A percentile compares a stretch with the other conserved stretches of the same genome.
These are phyloP conservation scores for Pseudozyma sp. DNA, from an alignment of 1,284 basidiomycete genomes.

Conservation along the genomic window DNA sequence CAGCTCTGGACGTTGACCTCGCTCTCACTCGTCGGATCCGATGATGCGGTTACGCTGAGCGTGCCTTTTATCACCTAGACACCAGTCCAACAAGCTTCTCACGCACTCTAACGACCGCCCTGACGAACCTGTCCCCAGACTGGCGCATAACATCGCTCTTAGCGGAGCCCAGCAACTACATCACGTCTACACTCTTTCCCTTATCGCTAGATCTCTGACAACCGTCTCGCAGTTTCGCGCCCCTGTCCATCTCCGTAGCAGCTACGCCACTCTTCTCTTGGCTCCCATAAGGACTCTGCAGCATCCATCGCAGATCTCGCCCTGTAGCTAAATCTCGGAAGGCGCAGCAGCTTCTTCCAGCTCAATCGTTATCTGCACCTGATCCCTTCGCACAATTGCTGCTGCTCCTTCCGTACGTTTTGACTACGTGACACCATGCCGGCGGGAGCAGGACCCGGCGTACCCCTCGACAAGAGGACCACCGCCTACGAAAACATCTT, in stretches of 20 bases:
- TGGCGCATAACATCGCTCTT: too few species aligned
- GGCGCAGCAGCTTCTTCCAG: not conserved
- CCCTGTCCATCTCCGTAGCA: too few species aligned
- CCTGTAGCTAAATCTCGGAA: not conserved
- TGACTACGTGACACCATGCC: slow-evolving; percentile 26
- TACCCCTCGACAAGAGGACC: slow-evolving; percentile 62
- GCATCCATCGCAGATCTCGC: too few species aligned
- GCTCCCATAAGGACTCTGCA: too few species aligned
- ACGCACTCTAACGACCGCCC: slow-evolving; percentile 2
- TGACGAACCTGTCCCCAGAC: slow-evolving; percentile 1
- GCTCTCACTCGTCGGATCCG: not conserved
- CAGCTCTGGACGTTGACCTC: not conserved
- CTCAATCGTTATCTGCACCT: too few species aligned
- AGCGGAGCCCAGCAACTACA: too few species aligned
- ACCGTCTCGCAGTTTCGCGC: too few species aligned
- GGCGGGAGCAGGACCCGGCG: slow-evolving; percentile 44
- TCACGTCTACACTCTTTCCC: too few species aligned
- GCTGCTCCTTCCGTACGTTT: not conserved
- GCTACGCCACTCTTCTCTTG: too few species aligned
- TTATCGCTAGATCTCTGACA: too few species aligned
- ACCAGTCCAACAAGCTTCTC: not conserved
- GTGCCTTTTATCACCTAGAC: not conserved
- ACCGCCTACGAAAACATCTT: slow-evolving; percentile 67
- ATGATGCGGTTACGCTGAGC: slow-evolving; percentile 11
- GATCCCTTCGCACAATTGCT: too few species aligned